These are phyloP conservation scores for Fusarium sp. DNA, from an alignment of 2,329 filamentous ascomycete genomes.

Conservation along the genomic window DNA sequence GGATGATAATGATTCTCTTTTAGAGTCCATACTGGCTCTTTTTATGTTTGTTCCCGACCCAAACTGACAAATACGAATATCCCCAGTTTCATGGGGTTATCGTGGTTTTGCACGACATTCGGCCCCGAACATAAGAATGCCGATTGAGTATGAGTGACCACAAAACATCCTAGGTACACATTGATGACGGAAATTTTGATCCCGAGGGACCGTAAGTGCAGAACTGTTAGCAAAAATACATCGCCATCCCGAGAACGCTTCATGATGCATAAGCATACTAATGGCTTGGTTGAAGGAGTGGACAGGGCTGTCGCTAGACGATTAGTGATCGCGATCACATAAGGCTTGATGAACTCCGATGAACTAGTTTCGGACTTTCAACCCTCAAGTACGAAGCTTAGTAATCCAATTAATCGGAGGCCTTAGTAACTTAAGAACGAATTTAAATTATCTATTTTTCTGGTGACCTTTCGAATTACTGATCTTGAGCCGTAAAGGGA, in stretches of 20 bases:
- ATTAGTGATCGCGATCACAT: background rate
- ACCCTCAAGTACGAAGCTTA: background rate
- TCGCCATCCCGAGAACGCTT: background rate
- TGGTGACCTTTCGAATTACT: slow-evolving; percentile 5
- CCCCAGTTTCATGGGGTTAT: background rate
- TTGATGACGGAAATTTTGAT: background rate
- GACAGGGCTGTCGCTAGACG: background rate
- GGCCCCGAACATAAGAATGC: background rate
- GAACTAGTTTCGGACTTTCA: too few relatives aligned
- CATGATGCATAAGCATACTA: background rate
- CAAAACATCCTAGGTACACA: background rate
- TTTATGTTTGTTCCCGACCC: background rate
- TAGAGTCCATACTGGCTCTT: background rate
- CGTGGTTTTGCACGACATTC: background rate
- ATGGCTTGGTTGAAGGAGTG: background rate
- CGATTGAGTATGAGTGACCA: background rate
- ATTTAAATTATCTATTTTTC: background rate
- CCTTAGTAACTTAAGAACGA: background rate
- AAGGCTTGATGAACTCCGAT: too few relatives aligned
- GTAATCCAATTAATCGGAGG: background rate
- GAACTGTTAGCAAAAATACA: background rate
- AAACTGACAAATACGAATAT: background rate
- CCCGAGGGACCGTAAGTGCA: background rate
- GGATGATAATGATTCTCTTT: background rate
- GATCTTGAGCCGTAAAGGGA: background rate